Base-by-base conservation (phyloP, 768 basidiomycete genomes). In the Phaffia tasmanica region DNA sequence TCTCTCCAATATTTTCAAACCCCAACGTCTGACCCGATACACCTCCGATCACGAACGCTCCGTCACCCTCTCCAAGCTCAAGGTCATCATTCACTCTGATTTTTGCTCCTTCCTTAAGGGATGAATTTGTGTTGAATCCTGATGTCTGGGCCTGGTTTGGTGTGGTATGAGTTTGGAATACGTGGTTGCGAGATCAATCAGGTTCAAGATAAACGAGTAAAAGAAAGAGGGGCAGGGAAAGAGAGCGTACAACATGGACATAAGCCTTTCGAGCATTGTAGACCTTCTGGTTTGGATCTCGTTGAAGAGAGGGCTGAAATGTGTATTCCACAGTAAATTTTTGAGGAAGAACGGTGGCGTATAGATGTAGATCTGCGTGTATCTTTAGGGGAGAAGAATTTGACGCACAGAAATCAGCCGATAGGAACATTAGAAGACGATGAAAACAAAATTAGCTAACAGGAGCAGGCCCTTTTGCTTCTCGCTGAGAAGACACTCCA, bases 21-120 rank as follows among this genome's bases (percentile, higher is more conserved):
- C 56, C 63, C 75, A 80, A 57, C 63, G 75, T 78, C 25, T 82
- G 79, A 0, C 77, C 80, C 0, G 78, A 75, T 1, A 78, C 70
- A 0, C 73, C 76, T 30, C 73, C 81, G 0, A 82, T 80, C 55
- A 94, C 75, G 75, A 91, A 97, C 16, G 85, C 84, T 0, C 89
- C 91, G 72, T 97, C 93, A 0, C 93, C 93, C 72, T 97, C 93
- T 42, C 82, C 81, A 62, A 94, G 75, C 49, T 81, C 83, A 3
- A 84, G 66, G 65, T 81, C 21, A 2, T 77, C 78, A 46, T 73
- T 75, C 11, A 93, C 73, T 69, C 77, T 81, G 57, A 94, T 75
- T 23, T 75, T 77, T 0, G 83, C 84, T 0, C 88, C 89, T 1
- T 76, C 72, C 0, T 80, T 79, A 0, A 25, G 35, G 18, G 67